Evolutionary conservation across 1,284 basidiomycete genomes (phyloP), one percentile per base, ranked within the genome.

Genomic region (Exobasidium rhododendri): DNA sequence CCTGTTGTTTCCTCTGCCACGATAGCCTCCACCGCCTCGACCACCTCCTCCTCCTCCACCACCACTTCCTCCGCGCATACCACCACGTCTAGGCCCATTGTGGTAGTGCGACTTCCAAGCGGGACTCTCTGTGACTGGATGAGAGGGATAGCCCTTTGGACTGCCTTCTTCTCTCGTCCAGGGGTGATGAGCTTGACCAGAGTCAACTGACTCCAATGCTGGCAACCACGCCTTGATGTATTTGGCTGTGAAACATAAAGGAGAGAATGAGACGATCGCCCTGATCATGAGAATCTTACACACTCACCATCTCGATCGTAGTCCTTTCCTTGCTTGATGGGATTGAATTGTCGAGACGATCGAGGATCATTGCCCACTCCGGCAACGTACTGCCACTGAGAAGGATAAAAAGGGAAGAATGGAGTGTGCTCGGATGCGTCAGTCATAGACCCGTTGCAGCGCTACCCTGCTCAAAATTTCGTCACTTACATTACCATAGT

Each of bases 1-100:
- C 35, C 35, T 40, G n/a, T n/a, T n/a, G n/a, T n/a, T n/a, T n/a
- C n/a, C n/a, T n/a, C n/a, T n/a, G n/a, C n/a, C n/a, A n/a, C n/a
- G n/a, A n/a, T n/a, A n/a, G n/a, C n/a, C n/a, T 59, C 79, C 35
- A 73, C 79, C 82, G 4, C 83, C 82, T 1, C 79, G 71, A n/a
- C 76, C 76, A 6, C 62, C 46, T 17, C 67, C 55, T 22, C 64
- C 31, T 1, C 59, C 56, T 2, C 50, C 51, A 22, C 59, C 40
- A 17, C 60, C 45, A 5, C 66, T 58, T 10, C 60, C 61, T 0
- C 67, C 59, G 11, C 63, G 50, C 4, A 50, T 58, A 4, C 62
- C 66, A 2, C 67, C 60, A 4, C 56, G 47, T 4, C 56, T 43
- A 14, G 55, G 51, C 24, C 55, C 64, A 7, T 51, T 53, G 11